Percentiles rank a stretch among this genome's conserved stretches.
phyloP scores from a whole-genome alignment of 2,329 filamentous ascomycete species.

The Calonectria pteridis region DNA sequence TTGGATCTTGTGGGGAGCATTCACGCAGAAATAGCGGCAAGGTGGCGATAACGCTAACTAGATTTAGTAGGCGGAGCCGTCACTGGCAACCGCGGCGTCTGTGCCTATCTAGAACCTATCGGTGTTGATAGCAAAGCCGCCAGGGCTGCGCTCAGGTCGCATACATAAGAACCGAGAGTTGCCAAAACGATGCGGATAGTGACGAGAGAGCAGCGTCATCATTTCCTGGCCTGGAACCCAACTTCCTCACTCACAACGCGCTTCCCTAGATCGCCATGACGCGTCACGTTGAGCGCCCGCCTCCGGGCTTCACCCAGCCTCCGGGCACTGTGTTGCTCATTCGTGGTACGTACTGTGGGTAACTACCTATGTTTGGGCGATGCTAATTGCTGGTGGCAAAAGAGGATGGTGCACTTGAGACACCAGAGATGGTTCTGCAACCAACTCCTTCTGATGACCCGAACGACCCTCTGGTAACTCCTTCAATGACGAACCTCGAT shows the following conservation, averaged over 20 bases:
- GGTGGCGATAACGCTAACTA: slow-evolving; percentile 14
- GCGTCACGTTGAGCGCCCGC: background rate
- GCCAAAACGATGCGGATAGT: background rate
- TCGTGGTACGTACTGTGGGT: background rate
- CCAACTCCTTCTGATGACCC: slow-evolving; percentile 30
- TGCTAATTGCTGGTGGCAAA: background rate
- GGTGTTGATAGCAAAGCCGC: background rate
- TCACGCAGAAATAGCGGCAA: background rate
- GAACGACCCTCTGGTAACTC: slow-evolving; percentile 42
- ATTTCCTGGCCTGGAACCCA: background rate
- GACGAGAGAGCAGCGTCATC: background rate
- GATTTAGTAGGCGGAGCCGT: slow-evolving; percentile 24
- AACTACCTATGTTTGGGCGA: too few species aligned
- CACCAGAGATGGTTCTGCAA: background rate
- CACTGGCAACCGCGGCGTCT: background rate
- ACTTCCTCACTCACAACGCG: background rate
- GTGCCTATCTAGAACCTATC: background rate
- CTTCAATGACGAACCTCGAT: background rate
- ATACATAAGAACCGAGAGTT: background rate
- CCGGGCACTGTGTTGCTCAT: slow-evolving; percentile 6
- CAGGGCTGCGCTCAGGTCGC: background rate
- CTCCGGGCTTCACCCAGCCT: background rate
- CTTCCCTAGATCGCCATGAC: background rate
- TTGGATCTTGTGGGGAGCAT: background rate
- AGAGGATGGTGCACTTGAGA: background rate